Evolutionary conservation across 139 green algal species (phyloP), one percentile per base, ranked within the genome.

Genomic region (Edaphochlamys debaryana): DNA sequence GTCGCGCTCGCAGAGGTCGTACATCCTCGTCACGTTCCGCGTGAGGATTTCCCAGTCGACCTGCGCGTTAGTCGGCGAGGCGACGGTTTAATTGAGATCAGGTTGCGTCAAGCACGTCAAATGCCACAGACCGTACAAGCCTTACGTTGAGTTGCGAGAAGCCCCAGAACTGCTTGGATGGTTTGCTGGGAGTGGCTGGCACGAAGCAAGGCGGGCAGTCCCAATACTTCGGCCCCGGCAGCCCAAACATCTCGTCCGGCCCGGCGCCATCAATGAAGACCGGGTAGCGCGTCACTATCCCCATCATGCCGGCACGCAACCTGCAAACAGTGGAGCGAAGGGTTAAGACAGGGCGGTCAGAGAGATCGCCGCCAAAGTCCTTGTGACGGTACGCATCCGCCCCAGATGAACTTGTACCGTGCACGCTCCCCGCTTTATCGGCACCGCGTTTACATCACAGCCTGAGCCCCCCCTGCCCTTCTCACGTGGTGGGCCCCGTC

Each of bases 141-240:
- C n/a, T n/a, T n/a, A n/a, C 66, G 42, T 85, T 85, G 3, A 85
- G 79, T 54, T 85, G 79, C 36, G 67, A 54, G 48, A 85, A 85
- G 79, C 79, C 79, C 79, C 79, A 85, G 79, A 85, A 85, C 20
- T 54, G 50, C 45, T 27, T 58, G 34, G n/a, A 29, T 4, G 56
- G 11, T 17, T 37, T 42, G 38, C 22, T 67, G 6, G 48, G 13
- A 15, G 52, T 69, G 63, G 63, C 38, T 3, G 48, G 48, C 64
- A 66, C 48, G n/a, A 60, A 84, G 34, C 78, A 84, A 19, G 48
- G 36, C 15, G 15, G n/a, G 79, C 79, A 85, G 50, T 78, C 48
- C 34, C 38, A 63, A 3, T 60, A n/a, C n/a, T 41, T 4, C n/a
- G 30, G 40, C 60, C 41, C 17, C 8, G 32, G 19, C 20, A 34